Percentiles rank a stretch among this genome's conserved stretches.
phyloP scores from a whole-genome alignment of 352 stramenopile species.

The Globisporangium uncinulatum region DNA sequence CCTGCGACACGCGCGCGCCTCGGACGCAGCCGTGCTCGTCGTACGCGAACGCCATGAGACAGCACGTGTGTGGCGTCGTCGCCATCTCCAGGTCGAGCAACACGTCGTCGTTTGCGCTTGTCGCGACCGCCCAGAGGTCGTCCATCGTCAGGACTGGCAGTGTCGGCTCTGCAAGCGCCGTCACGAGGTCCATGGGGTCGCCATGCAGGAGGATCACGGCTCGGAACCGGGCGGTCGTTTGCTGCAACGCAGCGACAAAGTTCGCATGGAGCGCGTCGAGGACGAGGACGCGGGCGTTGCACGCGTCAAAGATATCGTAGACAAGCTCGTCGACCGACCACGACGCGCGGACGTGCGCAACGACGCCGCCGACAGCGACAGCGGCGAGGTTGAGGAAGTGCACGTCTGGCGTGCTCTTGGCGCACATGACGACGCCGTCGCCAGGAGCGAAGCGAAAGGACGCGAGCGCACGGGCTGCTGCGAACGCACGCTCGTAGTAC shows the following conservation, averaged over 20 bases:
- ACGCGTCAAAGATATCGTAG: slow-evolving; percentile 43
- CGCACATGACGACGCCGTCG: slow-evolving; percentile 55
- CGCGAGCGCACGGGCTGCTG: slow-evolving; percentile 37
- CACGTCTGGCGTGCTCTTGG: slow-evolving; percentile 33
- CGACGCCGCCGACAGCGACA: slow-evolving; percentile 46
- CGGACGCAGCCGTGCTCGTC: slow-evolving; percentile 42
- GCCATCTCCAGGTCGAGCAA: slow-evolving; percentile 23
- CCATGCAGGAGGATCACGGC: slow-evolving; percentile 40
- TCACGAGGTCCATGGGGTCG: slow-evolving; percentile 19
- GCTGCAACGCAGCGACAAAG: slow-evolving; percentile 32
- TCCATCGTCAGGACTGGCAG: slow-evolving; percentile 43
- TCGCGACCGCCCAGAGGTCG: slow-evolving; percentile 31
- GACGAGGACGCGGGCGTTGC: slow-evolving; percentile 49
- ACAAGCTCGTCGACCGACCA: slow-evolving; percentile 51
- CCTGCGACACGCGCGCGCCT: slow-evolving; percentile 60
- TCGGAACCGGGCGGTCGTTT: slow-evolving; percentile 23
- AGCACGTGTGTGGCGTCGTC: slow-evolving; percentile 34
- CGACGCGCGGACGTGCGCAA: slow-evolving; percentile 44
- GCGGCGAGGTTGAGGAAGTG: slow-evolving; percentile 59
- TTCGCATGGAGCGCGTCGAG: slow-evolving; percentile 46
- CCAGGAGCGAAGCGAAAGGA: slow-evolving; percentile 47
- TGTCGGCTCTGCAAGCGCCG: slow-evolving; percentile 14
- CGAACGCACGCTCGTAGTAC: slow-evolving; percentile 24
- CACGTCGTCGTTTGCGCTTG: slow-evolving; percentile 15
- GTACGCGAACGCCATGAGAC: slow-evolving; percentile 59